phyloP scores from a whole-genome alignment of 164 flowering plant species.

The Aristolochia contorta region DNA sequence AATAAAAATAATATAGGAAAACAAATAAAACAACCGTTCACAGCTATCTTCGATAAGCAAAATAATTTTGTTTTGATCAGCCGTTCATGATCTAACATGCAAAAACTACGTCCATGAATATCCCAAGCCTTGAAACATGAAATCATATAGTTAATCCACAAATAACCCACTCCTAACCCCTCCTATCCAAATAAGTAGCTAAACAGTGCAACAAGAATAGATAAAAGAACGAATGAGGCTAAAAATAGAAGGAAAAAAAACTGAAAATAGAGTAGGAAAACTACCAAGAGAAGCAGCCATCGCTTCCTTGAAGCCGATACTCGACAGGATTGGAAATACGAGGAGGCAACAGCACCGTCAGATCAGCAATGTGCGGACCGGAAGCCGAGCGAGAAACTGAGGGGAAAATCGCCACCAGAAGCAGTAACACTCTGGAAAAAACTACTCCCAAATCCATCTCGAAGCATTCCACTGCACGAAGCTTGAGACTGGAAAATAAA shows the following conservation, averaged over 20 bases:
- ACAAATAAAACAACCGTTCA: too few species aligned
- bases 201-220: not conserved
- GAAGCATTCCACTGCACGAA: not conserved
- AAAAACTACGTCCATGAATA: too few species aligned
- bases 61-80: too few species aligned
- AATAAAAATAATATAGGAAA: too few species aligned
- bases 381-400: slow-evolving; percentile 11
- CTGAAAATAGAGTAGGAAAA: not conserved
- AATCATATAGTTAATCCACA: too few species aligned
- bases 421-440: not conserved
- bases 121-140: too few species aligned
- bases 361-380: slow-evolving; percentile 92
- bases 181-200: not conserved
- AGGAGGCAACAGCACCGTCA: slow-evolving; percentile 83
- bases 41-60: too few species aligned
- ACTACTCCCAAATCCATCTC: not conserved
- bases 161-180: not conserved
- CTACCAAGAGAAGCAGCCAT: slow-evolving; percentile 93
- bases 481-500: not conserved
- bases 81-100: too few species aligned
- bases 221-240: not conserved
- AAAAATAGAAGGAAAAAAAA: not conserved
- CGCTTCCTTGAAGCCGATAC: slow-evolving; percentile 76
- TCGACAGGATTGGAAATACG: slow-evolving; percentile 83
- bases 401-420: not conserved